These are phyloP conservation scores for Picea sitchensis DNA, from an alignment of 75 land plant genomes.

Conservation along the genomic window DNA sequence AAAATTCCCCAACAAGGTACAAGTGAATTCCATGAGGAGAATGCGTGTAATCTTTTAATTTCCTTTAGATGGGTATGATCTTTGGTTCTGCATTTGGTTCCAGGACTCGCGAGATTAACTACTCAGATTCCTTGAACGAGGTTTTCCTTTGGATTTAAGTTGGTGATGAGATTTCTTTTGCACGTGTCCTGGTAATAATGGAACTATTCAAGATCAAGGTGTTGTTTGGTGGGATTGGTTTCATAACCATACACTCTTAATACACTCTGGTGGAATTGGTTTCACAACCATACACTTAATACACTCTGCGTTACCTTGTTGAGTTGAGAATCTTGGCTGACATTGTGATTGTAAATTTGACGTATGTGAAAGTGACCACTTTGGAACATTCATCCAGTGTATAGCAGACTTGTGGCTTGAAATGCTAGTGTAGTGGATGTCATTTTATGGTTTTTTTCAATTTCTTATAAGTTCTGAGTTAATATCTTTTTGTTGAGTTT, in stretches of 20 bases:
- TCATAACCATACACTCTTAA: slow-evolving; percentile 27
- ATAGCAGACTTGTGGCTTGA: slow-evolving; percentile 43
- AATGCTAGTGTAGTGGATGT: background rate
- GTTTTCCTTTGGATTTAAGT: no score
- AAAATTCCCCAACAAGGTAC: no score
- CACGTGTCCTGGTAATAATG: slow-evolving; percentile 45
- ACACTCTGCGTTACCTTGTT: slow-evolving; percentile 54
- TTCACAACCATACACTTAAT: slow-evolving; percentile 32
- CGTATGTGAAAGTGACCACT: slow-evolving; percentile 50
- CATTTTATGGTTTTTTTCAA: no score
- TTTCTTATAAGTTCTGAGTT: no score
- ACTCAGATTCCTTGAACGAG: no score
- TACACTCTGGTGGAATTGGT: slow-evolving; percentile 51
- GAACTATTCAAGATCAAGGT: slow-evolving; percentile 71
- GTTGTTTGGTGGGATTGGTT: slow-evolving; percentile 58
- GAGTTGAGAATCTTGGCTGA: slow-evolving; percentile 47
- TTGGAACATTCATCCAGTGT: slow-evolving; percentile 82
- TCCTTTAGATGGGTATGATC: no score
- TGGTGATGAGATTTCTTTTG: background rate
- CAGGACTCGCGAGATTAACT: no score
- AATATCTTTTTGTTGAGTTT: no score
- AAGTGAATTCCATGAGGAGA: no score
- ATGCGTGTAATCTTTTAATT: no score
- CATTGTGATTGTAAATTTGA: slow-evolving; percentile 52
- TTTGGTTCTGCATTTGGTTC: no score